These are phyloP conservation scores for Chlorella variabilis DNA, from an alignment of 163 green algal genomes.

Conservation along the genomic window DNA sequence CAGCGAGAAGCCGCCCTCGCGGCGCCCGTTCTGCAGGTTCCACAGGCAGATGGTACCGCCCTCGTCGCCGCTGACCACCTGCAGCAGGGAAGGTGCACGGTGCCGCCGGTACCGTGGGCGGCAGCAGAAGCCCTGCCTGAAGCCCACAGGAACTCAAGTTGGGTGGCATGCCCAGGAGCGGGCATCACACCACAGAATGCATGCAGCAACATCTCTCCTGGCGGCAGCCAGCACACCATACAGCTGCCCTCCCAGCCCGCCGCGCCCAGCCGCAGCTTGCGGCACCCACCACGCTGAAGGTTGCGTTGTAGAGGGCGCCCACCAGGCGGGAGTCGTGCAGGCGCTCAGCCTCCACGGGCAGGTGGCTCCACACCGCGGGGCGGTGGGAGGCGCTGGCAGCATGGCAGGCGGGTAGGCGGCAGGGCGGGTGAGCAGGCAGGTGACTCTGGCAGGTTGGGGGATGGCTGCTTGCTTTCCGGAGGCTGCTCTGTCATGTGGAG, in stretches of 20 bases:
- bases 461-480: too few species aligned
- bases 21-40: conserved; percentile 69
- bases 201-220: too few species aligned
- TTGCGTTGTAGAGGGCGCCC: conserved; percentile 73
- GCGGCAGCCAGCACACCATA: too few species aligned
- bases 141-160: too few species aligned
- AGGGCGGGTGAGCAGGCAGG: too few species aligned
- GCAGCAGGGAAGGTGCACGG: neutral
- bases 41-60: conserved; percentile 78
- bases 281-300: conserved; percentile 70
- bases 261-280: too few species aligned
- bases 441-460: neutral
- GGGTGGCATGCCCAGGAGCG: too few species aligned
- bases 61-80: conserved; percentile 80
- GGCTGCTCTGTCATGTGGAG: too few species aligned
- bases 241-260: too few species aligned
- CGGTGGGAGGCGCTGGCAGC: neutral
- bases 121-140: too few species aligned
- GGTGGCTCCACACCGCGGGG: neutral
- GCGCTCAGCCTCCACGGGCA: conserved; percentile 18
- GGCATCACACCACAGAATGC: too few species aligned
- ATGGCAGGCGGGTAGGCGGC: neutral
- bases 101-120: neutral
- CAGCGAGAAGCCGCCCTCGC: conserved; percentile 70
- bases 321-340: conserved; percentile 42